Base-by-base conservation (phyloP, 371 early-diverging fungal genomes). In the Lichtheimia corymbifera region DNA sequence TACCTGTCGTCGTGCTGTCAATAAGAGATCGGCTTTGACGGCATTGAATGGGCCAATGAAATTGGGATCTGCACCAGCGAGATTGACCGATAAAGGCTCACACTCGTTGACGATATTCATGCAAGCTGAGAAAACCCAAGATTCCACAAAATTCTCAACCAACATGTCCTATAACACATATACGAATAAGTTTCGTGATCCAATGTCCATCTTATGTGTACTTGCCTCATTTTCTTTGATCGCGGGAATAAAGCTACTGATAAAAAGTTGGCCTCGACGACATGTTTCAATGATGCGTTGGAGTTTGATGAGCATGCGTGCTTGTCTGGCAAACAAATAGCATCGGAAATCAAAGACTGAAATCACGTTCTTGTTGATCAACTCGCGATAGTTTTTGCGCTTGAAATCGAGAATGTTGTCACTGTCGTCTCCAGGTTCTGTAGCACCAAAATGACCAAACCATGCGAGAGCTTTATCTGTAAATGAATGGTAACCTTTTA, bases 331-430 rank as follows among this genome's bases (percentile, higher is more conserved):
- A 72, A 97, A 96, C 5, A 98, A 77, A 68, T 97, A 98, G 52
- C 91, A 85, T 52, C 96, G 87, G 59, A 97, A 96, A 73, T 98
- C 98, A 72, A 96, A 97, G 25, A 97, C 90, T 1, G 93, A 83
- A 49, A 95, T 93, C n/a, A 83, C 82, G 76, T 93, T 97, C 67
- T 94, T 91, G 53, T 89, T 85, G 65, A 97, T 94, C 76, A 87
- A 73, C 35, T 93, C 90, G 25, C 95, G 84, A 64, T 96, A 98
- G 5, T 89, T 87, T 71, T 94, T 95, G 42, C 83, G 83, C 35
- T 80, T 77, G 41, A 89, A 70, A 57, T 92, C 86, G 17, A 96
- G 75, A 9, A 96, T 77, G 64, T 93, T 91, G n/a, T 88, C 84
- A 61, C 88, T 86, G 65, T 97, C 97, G 65, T 97, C 97, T 4